Conservation (phyloP, 1,284 basidiomycete species). For the Fomitopsis schrenkii region DNA sequence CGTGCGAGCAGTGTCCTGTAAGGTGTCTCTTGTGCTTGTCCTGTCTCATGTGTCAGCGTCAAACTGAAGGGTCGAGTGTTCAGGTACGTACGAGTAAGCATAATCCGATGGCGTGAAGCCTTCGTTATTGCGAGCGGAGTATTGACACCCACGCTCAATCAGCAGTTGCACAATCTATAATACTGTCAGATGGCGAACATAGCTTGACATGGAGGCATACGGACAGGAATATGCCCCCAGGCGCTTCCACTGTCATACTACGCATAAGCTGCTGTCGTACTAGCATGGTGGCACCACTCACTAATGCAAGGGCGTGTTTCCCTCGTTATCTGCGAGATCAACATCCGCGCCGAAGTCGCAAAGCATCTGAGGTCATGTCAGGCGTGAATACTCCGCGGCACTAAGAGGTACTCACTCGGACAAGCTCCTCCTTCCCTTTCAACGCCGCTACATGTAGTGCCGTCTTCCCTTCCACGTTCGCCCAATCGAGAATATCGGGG, state of each 20-base stretch:
- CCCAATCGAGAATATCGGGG: conserved; percentile 86
- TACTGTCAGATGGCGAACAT: conserved; percentile 17
- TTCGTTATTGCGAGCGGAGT: conserved; percentile 79
- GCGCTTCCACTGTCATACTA: conserved; percentile 62
- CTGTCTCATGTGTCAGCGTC: conserved; percentile 42
- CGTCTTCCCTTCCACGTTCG: conserved; percentile 84
- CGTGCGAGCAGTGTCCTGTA: conserved; percentile 71
- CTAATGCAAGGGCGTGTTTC: conserved; percentile 93
- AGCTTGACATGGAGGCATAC: conserved; percentile 22
- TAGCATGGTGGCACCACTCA: conserved; percentile 36
- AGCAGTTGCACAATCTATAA: conserved; percentile 77
- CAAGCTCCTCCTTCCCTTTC: conserved; percentile 86
- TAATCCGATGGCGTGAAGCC: conserved; percentile 92
- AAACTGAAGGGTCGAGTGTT: conserved; percentile 9
- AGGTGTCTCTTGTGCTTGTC: conserved; percentile 68
- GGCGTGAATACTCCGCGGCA: conserved; percentile 16
- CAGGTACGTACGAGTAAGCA: conserved; percentile 74
- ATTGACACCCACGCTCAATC: conserved; percentile 85
- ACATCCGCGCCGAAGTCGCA: conserved; percentile 86
- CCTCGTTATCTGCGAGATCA: conserved; percentile 84
- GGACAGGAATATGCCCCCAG: conserved; percentile 77
- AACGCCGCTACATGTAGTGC: conserved; percentile 86
- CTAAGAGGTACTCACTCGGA: conserved; percentile 53
- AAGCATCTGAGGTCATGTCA: conserved; percentile 50
- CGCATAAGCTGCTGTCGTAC: conserved; percentile 5